These are phyloP conservation scores for Fusarium pseudograminearum DNA, from an alignment of 2,329 filamentous ascomycete species.

Conservation along the genomic window DNA sequence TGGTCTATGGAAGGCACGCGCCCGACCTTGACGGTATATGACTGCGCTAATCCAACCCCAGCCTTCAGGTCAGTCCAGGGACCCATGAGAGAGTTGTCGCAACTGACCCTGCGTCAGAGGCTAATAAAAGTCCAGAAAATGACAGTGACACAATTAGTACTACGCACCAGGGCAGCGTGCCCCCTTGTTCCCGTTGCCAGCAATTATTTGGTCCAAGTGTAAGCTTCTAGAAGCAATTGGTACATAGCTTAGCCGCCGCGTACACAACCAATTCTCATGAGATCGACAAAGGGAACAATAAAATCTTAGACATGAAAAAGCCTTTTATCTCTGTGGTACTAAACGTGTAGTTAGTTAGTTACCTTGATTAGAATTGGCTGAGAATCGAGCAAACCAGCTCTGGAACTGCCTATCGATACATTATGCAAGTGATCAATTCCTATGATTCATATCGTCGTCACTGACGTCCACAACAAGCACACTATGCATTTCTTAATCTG, in stretches of 20 bases:
- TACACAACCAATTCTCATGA: constrained; percentile 9
- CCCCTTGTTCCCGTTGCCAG: constrained; percentile 5
- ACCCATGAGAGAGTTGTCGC: constrained; percentile 26
- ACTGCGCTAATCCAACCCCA: constrained; percentile 17
- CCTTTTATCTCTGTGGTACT: not conserved
- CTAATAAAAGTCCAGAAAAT: constrained; percentile 11
- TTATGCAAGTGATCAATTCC: not conserved
- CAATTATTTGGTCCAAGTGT: not conserved
- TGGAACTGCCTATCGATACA: not conserved
- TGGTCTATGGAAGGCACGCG: constrained; percentile 5
- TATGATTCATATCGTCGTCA: constrained; percentile 13
- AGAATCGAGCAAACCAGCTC: not conserved
- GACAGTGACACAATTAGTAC: constrained; percentile 17
- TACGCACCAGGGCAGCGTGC: constrained; percentile 12
- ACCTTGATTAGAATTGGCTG: too few species aligned
- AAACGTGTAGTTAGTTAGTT: not conserved
- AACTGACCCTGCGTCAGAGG: constrained; percentile 29
- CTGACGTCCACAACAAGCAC: not conserved
- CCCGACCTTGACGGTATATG: constrained; percentile 3
- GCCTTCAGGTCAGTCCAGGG: constrained; percentile 15
- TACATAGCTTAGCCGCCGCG: not conserved
- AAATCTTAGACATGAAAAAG: not conserved
- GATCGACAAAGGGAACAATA: constrained; percentile 3
- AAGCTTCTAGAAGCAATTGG: constrained; percentile 37
- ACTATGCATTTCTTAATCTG: not conserved